These are phyloP conservation scores for Mortierella sp. DNA, from an alignment of 371 early-diverging fungal genomes.

Conservation along the genomic window DNA sequence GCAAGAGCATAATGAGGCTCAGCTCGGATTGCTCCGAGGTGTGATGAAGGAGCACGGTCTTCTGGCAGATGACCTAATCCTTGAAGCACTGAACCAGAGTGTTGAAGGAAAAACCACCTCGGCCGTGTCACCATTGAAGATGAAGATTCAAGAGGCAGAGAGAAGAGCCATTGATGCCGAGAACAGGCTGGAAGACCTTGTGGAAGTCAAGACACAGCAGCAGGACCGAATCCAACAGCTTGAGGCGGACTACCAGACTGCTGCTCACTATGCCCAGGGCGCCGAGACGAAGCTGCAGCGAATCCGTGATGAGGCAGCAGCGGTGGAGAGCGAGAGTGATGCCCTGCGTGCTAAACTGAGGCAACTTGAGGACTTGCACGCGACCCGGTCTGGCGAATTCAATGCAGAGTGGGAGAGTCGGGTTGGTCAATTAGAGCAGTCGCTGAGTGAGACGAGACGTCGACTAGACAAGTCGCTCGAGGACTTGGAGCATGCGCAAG, in stretches of 20 bases:
- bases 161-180: slow-evolving; percentile 24
- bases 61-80: slow-evolving; percentile 36
- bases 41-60: slow-evolving; percentile 64
- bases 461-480: slow-evolving; percentile 21
- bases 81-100: slow-evolving; percentile 28
- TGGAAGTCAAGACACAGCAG: slow-evolving; percentile 10
- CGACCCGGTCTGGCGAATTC: slow-evolving; percentile 12
- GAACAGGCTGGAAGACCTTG: slow-evolving; percentile 14
- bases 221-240: slow-evolving; percentile 43
- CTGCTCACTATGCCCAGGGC: slow-evolving; percentile 48
- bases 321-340: slow-evolving; percentile 20
- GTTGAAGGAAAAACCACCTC: neutral
- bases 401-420: neutral
- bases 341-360: slow-evolving; percentile 12
- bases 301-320: slow-evolving; percentile 38
- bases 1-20: slow-evolving; percentile 71
- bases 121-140: slow-evolving; percentile 8
- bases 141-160: slow-evolving; percentile 29
- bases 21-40: slow-evolving; percentile 67
- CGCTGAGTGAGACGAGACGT: slow-evolving; percentile 21
- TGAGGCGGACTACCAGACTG: slow-evolving; percentile 55
- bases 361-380: slow-evolving; percentile 24
- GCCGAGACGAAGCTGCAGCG: slow-evolving; percentile 43
- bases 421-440: slow-evolving; percentile 18
- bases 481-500: slow-evolving; percentile 41